Base-by-base conservation (phyloP, 2,329 filamentous ascomycete genomes). In the Rasamsonia emersonii region DNA sequence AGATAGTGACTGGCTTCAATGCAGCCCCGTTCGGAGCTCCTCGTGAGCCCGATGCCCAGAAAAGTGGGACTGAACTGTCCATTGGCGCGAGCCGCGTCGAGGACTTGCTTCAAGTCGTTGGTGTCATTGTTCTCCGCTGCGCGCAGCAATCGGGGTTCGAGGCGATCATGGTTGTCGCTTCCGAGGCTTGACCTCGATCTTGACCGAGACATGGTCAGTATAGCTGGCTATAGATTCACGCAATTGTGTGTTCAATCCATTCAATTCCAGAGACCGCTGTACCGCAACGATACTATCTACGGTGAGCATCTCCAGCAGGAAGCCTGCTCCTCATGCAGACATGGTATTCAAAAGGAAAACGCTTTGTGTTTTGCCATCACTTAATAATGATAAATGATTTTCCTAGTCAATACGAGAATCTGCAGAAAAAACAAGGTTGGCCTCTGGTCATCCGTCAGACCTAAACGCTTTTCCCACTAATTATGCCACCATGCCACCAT, bases 141-240 rank as follows among this genome's bases (percentile, higher is more conserved):
- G 34, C 56, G 53, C 5, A 63, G 48, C n/a, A 64, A 51, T 13
- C 52, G 56, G 4, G 61, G 61, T 32, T 64, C 61, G 24, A 62
- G 51, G 9, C 61, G 53, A 21, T 58, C 56, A 31, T 56, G 45
- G 37, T 44, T 46, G 23, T 58, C 53, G 41, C 55, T 59, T 9
- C 44, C 48, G 21, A 57, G 42, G 39, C 49, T 58, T 24, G 56
- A 42, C 20, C 34, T 19, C 17, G 38, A 38, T 18, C 32, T 32
- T 32, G 39, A 42, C 24, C 35, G 35, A 19, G 35, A 34, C 35
- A 31, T 34, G 24, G 28, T 25, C 4, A n/a, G n/a, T n/a, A 17
- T 19, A n/a, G 18, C 11, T 9, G 6, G 17, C 2, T 10, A 4
- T 20, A n/a, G 14, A 30, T 19, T 19, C n/a, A 17, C 4, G 6